Conservation (phyloP, 768 basidiomycete species). For the Tricholoma sp. region DNA sequence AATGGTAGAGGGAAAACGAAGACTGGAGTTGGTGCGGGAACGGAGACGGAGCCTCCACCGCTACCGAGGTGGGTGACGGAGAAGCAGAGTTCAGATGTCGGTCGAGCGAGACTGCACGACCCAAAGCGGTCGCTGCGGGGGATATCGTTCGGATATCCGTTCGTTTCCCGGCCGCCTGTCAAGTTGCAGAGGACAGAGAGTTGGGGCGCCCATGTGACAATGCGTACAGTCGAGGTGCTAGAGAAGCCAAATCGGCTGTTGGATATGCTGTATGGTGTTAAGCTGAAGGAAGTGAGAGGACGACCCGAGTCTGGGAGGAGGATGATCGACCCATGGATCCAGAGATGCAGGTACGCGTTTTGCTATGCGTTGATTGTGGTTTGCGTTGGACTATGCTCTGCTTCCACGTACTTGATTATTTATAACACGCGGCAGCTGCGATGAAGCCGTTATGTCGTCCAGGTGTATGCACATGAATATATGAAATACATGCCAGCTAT, state of each 20-base stretch:
- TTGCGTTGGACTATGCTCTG: constrained; percentile 32
- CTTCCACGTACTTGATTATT: constrained; percentile 37
- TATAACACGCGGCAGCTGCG: constrained; percentile 34
- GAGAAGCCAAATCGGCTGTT: constrained; percentile 39
- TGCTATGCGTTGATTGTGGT: constrained; percentile 45
- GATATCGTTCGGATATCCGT: constrained; percentile 55
- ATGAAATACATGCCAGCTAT: background rate
- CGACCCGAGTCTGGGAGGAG: constrained; percentile 39
- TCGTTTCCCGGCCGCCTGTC: constrained; percentile 44
- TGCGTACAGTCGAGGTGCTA: constrained; percentile 27
- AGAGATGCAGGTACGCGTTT: constrained; percentile 54
- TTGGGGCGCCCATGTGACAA: constrained; percentile 13
- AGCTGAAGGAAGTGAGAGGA: constrained; percentile 36
- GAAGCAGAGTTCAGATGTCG: constrained; percentile 38
- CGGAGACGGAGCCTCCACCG: constrained; percentile 20
- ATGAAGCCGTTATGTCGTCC: background rate
- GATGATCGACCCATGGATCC: constrained; percentile 55
- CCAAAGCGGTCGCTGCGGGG: constrained; percentile 40
- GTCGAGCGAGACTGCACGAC: constrained; percentile 37
- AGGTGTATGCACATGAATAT: background rate
- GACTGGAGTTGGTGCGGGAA: constrained; percentile 12
- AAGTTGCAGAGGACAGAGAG: constrained; percentile 22
- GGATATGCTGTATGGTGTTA: constrained; percentile 40
- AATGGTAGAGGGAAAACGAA: constrained; percentile 7
- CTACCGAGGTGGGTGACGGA: constrained; percentile 41